Base-by-base conservation (phyloP, 169 alveolate species). In the Eimeria zaria region DNA sequence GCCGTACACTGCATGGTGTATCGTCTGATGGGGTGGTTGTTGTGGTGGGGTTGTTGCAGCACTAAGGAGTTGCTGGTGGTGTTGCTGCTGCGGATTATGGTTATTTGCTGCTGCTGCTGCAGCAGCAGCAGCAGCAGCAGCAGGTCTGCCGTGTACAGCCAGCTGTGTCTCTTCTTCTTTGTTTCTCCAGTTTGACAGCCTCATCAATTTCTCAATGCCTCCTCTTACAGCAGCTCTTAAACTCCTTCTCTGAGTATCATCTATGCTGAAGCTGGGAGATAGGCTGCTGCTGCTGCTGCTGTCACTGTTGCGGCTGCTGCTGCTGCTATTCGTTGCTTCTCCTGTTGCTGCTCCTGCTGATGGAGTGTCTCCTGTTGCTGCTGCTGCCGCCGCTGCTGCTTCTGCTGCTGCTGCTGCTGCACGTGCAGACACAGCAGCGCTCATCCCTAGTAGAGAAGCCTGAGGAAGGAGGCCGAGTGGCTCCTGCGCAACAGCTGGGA, bases 301-400 rank as follows among this genome's bases (percentile, higher is more conserved):
- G 7, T 51, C 60, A 9, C 60, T n/a, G n/a, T n/a, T n/a, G n/a
- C n/a, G n/a, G n/a, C 60, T 51, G 60, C 60, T 51, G 76, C 76
- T 27, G 76, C 76, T n/a, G 84, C 60, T n/a, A n/a, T n/a, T n/a
- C n/a, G n/a, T n/a, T 51, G 60, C 14, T 9, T 51, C 60, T 51
- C 60, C 84, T 73, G 84, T 48, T n/a, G 84, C 84, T 22, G 84
- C 51, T n/a, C 18, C 11, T 73, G 84, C n/a, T n/a, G n/a, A n/a
- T n/a, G n/a, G n/a, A n/a, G n/a, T n/a, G n/a, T n/a, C n/a, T n/a
- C n/a, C 84, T 73, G 84, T 48, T n/a, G 84, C 84, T 24, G 51
- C 84, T n/a, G 46, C 84, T 33, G 46, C 39, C 8, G 84, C 6
- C 12, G 84, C 84, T 12, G 84, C 60, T 7, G 60, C 89, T 20